These are phyloP conservation scores for Xylariales sp. DNA, from an alignment of 2,329 filamentous ascomycete species.

Conservation along the genomic window DNA sequence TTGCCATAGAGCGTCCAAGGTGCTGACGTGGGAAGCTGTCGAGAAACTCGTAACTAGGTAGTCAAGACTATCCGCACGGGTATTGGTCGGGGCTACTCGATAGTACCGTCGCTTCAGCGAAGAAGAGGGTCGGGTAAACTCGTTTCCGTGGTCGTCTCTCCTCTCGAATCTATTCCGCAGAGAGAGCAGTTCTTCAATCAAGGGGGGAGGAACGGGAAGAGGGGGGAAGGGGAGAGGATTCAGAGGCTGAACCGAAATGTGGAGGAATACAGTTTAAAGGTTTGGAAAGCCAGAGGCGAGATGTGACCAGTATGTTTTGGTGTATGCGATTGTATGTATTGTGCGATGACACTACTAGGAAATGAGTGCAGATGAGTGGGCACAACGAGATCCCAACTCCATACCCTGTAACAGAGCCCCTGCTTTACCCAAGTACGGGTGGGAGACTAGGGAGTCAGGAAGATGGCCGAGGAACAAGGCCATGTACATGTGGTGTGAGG, in stretches of 20 bases:
- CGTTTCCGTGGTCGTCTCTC: no score
- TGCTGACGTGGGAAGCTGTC: no score
- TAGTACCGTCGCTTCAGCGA: no score
- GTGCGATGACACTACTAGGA: constrained; percentile 9
- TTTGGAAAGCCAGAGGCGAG: constrained; percentile 8
- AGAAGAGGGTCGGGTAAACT: no score
- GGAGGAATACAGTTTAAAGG: constrained; percentile 6
- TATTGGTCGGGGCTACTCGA: no score
- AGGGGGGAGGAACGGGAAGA: no score
- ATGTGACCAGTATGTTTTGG: constrained; percentile 9
- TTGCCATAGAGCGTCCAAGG: no score
- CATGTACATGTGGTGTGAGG: background rate
- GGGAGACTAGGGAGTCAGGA: constrained; percentile 10
- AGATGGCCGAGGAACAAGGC: constrained; percentile 6
- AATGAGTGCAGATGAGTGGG: constrained; percentile 9
- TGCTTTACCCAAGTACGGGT: constrained; percentile 10
- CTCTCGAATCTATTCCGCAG: no score
- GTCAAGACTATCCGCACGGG: no score
- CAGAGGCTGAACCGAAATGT: constrained; percentile 1
- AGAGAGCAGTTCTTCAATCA: no score
- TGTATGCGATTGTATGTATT: constrained; percentile 13
- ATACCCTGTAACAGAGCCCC: constrained; percentile 5
- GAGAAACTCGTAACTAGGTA: no score
- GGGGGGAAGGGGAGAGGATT: background rate
- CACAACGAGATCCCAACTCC: constrained; percentile 4